Base-by-base conservation (phyloP, 805 yeast genomes). In the Candida ulmi region DNA sequence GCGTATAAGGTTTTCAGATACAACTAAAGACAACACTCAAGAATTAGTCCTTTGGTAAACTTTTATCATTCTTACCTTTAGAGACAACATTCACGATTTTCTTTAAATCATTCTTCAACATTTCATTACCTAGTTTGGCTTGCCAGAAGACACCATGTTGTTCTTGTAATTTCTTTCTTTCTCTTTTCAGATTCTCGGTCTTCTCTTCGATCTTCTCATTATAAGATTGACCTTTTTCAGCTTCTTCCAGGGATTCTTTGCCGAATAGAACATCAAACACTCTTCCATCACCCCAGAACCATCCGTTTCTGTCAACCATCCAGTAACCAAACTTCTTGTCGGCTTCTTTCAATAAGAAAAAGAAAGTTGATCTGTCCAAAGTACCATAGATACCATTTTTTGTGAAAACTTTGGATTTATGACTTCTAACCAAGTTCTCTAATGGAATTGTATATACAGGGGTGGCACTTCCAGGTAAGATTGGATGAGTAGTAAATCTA, bases 221-320 rank as follows among this genome's bases (percentile, higher is more conserved):
- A 17, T 49, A 51, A 2, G 53, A 41, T 17, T 42, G 50, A 4
- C 52, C 57, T 40, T 46, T 50, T 35, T 85, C 91, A 3, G 93
- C 90, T 42, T 75, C 81, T 15, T 79, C 82, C n/a, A 85, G 57
- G 1, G 84, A 62, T 55, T 85, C 93, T 54, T 83, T 81, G 17
- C 95, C 93, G 50, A 87, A 83, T n/a, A 87, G 52, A 38, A 77
- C 73, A 58, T 87, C 95, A 61, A 81, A 83, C 2, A 87, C 83
- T 43, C 95, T 69, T 13, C 95, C 95, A 59, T 87, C 95, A 26
- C 93, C 90, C 95, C 95, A 87, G 64, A 84, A 87, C 69, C 88
- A 87, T 11, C 95, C 95, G 51, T 78, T 80, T 48, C 95, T 69
- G 56, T 87, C 95, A 16, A 85, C 83, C 15, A 54, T 45, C 87